Evolutionary conservation across 306 rosid genomes (phyloP), one percentile per base, ranked within the genome.

Genomic region (Gleditsia sinensis): DNA sequence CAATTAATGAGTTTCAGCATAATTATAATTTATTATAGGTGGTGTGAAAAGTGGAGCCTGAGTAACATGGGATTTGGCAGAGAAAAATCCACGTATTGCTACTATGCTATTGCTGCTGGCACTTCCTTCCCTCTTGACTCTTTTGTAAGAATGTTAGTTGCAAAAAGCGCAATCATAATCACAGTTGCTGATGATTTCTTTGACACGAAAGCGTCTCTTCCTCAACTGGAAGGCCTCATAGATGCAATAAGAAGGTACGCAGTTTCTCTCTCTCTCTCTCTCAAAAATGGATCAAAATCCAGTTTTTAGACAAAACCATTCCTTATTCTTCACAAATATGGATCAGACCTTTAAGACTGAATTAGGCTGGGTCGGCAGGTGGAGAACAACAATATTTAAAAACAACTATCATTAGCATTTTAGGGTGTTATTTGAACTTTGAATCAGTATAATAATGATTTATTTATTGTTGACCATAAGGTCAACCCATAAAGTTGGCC

Each of bases 181-280:
- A 86, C 91, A 4, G 81, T 84, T 48, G 84, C 82, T 9, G 89
- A 88, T 66, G 93, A 88, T 86, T 86, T 86, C 83, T 88, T 79
- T 77, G 87, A 88, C 58, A 28, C 11, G 53, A 40, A 75, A 27
- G 91, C 83, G 6, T 80, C 87, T 50, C 74, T 72, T 13, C 24
- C 6, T 78, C 82, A 88, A 42, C 68, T 86, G 39, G 71, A 80
- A 64, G 8, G 1, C 48, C 86, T 88, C 70, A 64, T 80, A 3
- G n/a, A 58, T 32, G 90, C 89, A 13, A 9, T 88, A 66, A 12
- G 33, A 80, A 74, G 76, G 80, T 80, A 49, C 0, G 0, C 11
- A 10, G n/a, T n/a, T n/a, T n/a, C 11, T 25, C 8, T 24, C 7
- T 23, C 20, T 4, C 21, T 21, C 5, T 20, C 49, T n/a, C n/a